Conservation (phyloP, 2,329 filamentous ascomycete genomes). For the Claviceps sp. region DNA sequence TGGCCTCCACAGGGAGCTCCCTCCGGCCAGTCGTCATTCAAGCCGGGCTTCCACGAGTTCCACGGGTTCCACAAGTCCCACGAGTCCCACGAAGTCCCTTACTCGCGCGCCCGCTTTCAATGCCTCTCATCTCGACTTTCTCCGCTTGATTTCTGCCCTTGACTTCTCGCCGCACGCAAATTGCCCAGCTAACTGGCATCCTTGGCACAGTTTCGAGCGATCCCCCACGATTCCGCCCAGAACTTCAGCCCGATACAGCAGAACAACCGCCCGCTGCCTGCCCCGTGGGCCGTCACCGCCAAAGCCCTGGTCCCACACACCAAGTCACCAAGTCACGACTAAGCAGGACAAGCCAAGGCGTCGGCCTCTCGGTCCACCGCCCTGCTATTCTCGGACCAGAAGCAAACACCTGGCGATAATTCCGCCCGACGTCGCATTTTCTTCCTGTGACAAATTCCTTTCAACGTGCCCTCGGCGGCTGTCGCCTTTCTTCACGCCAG, state of each 20-base stretch:
- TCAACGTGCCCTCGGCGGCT: not conserved
- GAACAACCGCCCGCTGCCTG: not conserved
- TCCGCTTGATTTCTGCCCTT: not conserved
- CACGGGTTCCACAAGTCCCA: not conserved
- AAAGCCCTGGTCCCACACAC: not conserved
- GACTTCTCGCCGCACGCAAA: not conserved
- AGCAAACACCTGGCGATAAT: slow-evolving; percentile 5
- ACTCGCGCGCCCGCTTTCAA: not conserved
- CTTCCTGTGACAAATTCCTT: slow-evolving; percentile 1
- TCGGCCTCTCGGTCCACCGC: not conserved
- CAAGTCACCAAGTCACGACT: not conserved
- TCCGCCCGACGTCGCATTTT: slow-evolving; percentile 7
- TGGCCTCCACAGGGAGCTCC: not conserved
- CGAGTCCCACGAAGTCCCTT: not conserved
- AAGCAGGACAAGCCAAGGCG: not conserved
- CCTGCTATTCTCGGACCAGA: not conserved
- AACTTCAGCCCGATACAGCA: not conserved
- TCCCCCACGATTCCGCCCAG: not conserved
- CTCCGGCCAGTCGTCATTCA: not conserved
- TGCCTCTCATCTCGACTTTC: not conserved
- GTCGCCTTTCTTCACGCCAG: not conserved
- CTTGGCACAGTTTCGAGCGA: not conserved
- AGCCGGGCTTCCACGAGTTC: not conserved
- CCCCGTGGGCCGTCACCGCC: not conserved
- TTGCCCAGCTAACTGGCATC: not conserved